Evolutionary conservation across 1,139 yeast species (phyloP), one percentile per base, ranked within the genome.

Genomic region (Debaryomycetaceae sp.): DNA sequence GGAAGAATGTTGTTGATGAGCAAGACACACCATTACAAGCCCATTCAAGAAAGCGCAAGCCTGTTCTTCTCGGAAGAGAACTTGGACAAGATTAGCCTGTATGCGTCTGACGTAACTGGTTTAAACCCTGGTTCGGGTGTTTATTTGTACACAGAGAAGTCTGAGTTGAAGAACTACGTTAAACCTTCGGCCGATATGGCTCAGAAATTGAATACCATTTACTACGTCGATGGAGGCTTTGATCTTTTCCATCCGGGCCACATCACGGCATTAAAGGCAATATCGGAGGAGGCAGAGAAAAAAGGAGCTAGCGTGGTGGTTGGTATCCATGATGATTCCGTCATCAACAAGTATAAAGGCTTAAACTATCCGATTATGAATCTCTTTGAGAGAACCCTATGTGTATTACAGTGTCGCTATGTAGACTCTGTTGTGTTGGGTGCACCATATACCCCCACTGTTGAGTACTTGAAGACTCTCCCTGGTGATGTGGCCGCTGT

Each of bases 171-270:
- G n/a, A 53, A 57, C 28, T 44, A 76, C 5, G 73, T 77, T 1
- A 52, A 56, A 19, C 75, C 78, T 3, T 58, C 65, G 1, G 44
- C 37, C 16, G 40, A 39, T 3, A 50, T 45, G 13, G 37, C 43
- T 8, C 47, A 17, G 49, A 51, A 41, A 65, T 72, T 35, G 52
- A 28, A 55, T 31, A 56, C 57, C 14, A 62, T 78, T 9, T 73
- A 69, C 41, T 87, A 85, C 53, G 75, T 87, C 7, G 89, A 84
- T 52, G 98, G 98, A 16, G 87, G 87, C 1, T 92, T 89, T 65
- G 98, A 92, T 61, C 70, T 92, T 46, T 89, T 92, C 63, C 91
- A 89, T 58, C 91, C 96, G 22, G 98, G 96, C 14, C 97, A 92
- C 58, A 87, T 91, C 47, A 86, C 82, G 53, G 80, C 82, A 9